These are phyloP conservation scores for Vaccinium vitisidaea DNA, from an alignment of 148 eudicot species.

Conservation along the genomic window DNA sequence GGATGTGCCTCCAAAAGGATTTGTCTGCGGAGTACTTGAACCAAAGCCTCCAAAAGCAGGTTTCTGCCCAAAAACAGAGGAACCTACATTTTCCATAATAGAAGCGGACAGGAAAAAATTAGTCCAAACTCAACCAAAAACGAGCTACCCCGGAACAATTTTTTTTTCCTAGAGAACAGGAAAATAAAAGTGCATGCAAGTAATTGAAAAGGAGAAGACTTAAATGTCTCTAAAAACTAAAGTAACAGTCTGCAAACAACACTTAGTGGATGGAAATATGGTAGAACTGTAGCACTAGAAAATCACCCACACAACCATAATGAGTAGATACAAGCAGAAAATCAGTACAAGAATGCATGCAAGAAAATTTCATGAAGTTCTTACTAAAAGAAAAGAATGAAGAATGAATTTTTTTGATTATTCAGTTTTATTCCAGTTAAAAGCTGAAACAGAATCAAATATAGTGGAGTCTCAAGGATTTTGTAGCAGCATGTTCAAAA, in stretches of 20 bases:
- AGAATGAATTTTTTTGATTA: neutral
- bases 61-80: constrained; percentile 77
- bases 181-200: neutral
- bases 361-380: neutral
- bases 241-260: neutral
- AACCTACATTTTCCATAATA: constrained; percentile 36
- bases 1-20: constrained; percentile 87
- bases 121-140: neutral
- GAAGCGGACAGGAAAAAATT: neutral
- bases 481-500: neutral
- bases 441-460: neutral
- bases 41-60: constrained; percentile 90
- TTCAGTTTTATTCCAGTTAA: neutral
- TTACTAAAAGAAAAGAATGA: neutral
- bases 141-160: neutral
- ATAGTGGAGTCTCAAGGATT: neutral
- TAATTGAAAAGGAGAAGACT: neutral
- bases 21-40: constrained; percentile 54
- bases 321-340: constrained; percentile 10
- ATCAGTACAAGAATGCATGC: neutral
- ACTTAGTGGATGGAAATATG: neutral
- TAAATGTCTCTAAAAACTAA: neutral
- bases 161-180: neutral
- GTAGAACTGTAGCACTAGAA: neutral
- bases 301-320: neutral